Evolutionary conservation across 164 flowering plant species (phyloP), one percentile per base, ranked within the genome.

Genomic region (Nymphaea colorata): DNA sequence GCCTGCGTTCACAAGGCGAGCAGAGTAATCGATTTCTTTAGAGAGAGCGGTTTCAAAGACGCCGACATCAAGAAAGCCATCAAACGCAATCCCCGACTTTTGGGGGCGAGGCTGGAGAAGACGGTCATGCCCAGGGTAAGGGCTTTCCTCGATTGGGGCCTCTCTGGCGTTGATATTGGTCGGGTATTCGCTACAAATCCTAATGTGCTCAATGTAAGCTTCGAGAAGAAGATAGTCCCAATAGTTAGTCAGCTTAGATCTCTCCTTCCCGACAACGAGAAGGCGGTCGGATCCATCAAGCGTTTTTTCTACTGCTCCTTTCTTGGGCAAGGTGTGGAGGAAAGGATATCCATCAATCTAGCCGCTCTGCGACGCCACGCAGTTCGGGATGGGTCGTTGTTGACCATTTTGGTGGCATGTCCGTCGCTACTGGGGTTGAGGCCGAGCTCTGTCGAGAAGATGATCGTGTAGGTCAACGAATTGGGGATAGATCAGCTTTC

Each of bases 41-140:
- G 63, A 62, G 41, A 67, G 53, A 61, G 47, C 16, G 74, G 74
- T 62, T 71, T 71, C 70, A 62, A 43, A 15, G 69, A 67, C 25
- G 42, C 69, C 62, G 66, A 71, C 43, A 67, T 71, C 45, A 53
- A 14, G n/a, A 53, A 43, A 45, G 17, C 67, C 62, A 59, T 71
- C 55, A 61, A 61, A 1, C 17, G 8, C 3, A 11, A 6, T 11
- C 69, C 69, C 42, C 43, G 17, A 8, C 8, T 66, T 6, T 59
- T 71, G 4, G 60, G 44, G 12, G 6, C n/a, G 10, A 61, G 42
- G 2, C 66, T 44, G 14, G 53, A 69, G 25, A 64, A 71, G 62
- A 71, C 69, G 66, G 66, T 71, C 3, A 45, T 47, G 36, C 73
- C 73, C 55, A 71, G 66, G 43, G 10, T 66, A 36, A 7, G 15